Percentiles rank a stretch among this genome's conserved stretches.
Evolutionary conservation across 202 grass and related monocot species (phyloP).

Genomic region (Digitaria exilis): DNA sequence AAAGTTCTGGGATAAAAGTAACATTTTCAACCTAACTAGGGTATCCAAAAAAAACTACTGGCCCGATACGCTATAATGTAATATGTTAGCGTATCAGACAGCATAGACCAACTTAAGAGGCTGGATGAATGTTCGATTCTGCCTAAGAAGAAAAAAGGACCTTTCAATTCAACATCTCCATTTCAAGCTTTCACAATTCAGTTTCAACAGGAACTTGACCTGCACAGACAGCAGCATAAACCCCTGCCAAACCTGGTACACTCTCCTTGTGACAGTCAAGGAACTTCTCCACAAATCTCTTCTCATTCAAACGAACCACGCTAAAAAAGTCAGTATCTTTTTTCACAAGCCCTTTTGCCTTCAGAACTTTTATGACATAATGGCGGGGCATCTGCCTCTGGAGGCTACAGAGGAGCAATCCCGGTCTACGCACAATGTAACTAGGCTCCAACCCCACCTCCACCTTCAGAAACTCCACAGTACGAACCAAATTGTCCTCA

Average conservation of each 20-base stretch:
- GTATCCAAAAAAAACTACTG: too few relatives aligned
- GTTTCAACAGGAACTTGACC: slow-evolving; percentile 1
- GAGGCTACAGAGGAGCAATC: background rate
- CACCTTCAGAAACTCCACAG: background rate
- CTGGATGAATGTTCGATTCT: too few relatives aligned
- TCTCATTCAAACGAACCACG: background rate
- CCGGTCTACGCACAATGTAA: background rate
- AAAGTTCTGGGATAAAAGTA: too few relatives aligned
- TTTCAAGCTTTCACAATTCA: too few relatives aligned
- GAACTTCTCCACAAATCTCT: background rate
- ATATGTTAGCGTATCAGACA: too few relatives aligned
- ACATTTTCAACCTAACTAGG: too few relatives aligned
- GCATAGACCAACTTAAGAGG: too few relatives aligned
- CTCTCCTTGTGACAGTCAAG: background rate
- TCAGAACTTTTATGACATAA: slow-evolving; percentile 39
- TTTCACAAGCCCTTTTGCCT: slow-evolving; percentile 31
- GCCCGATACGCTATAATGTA: too few relatives aligned
- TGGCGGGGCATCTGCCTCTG: slow-evolving; percentile 10
- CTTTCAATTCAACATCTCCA: too few relatives aligned
- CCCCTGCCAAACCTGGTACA: background rate
- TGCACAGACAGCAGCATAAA: slow-evolving; percentile 5
- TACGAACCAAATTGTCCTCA: too few relatives aligned
- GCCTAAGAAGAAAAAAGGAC: too few relatives aligned
- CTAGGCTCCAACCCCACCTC: slow-evolving; percentile 24
- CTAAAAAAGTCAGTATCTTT: background rate